Percentiles rank a stretch among this genome's conserved stretches.
Conservation (phyloP, 164 flowering plant genomes). For the Buxus sempervirens region DNA sequence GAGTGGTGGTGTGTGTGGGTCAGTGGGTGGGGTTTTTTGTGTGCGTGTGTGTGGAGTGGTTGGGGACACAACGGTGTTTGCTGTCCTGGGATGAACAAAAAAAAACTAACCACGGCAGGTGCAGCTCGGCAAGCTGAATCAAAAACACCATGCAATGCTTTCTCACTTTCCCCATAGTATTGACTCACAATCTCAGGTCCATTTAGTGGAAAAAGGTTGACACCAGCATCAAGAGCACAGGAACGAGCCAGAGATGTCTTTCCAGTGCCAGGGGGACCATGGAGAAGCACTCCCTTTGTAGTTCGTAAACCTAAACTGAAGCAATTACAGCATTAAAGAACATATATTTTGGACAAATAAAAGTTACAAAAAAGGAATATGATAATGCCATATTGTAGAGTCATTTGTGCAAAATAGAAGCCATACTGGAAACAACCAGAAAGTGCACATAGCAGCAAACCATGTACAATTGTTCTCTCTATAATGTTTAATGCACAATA, state of each 20-base stretch:
- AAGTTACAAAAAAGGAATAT: too few species aligned
- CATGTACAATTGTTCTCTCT: not conserved
- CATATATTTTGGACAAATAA: too few species aligned
- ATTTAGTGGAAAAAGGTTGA: slow-evolving; percentile 68
- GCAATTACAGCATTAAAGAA: slow-evolving; percentile 17
- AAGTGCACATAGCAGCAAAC: not conserved
- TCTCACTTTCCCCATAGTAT: slow-evolving; percentile 85
- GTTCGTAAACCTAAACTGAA: slow-evolving; percentile 66
- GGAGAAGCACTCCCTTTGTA: slow-evolving; percentile 92
- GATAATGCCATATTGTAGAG: too few species aligned
- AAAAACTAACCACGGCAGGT: slow-evolving; percentile 79
- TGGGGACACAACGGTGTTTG: too few species aligned
- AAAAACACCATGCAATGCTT: slow-evolving; percentile 67
- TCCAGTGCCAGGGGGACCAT: slow-evolving; percentile 97
- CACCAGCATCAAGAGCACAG: slow-evolving; percentile 75
- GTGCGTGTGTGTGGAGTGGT: too few species aligned
- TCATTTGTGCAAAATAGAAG: too few species aligned
- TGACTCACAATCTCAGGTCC: slow-evolving; percentile 86
- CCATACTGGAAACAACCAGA: slow-evolving; percentile 9
- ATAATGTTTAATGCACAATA: not conserved
- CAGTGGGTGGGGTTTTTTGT: too few species aligned
- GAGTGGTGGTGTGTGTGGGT: too few species aligned
- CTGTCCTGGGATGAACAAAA: too few species aligned
- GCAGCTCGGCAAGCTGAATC: slow-evolving; percentile 66
- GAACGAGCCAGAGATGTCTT: slow-evolving; percentile 78